Evolutionary conservation across 345 rosid genomes (phyloP).

Genomic region (Gynandropsis gynandra): DNA sequence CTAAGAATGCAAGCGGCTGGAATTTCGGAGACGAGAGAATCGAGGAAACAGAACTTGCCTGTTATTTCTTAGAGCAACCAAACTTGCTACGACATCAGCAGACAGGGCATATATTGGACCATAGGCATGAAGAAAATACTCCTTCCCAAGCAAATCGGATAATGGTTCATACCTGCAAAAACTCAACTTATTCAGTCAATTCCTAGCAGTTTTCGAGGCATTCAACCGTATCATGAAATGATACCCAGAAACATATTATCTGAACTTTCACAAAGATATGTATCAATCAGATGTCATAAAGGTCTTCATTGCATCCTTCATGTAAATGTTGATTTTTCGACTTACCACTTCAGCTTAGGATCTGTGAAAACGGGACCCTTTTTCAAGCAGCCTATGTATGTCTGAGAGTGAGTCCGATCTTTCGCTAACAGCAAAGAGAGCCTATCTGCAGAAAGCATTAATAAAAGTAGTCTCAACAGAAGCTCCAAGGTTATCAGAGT

Average conservation of each 20-base stretch:
- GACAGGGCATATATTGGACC: conserved; percentile 94
- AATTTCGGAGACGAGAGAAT: conserved; percentile 3
- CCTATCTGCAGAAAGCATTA: conserved; percentile 43
- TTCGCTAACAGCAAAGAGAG: conserved; percentile 71
- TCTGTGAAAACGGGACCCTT: conserved; percentile 86
- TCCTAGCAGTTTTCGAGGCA: conserved; percentile 1
- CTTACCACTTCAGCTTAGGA: conserved; percentile 84
- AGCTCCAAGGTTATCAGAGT: background rate
- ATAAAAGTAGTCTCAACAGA: conserved; percentile 5
- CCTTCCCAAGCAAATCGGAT: conserved; percentile 64
- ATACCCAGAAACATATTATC: too few species aligned
- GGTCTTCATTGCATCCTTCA: background rate
- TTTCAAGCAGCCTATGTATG: conserved; percentile 91
- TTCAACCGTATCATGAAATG: conserved; percentile 17
- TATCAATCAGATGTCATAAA: too few species aligned
- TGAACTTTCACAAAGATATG: too few species aligned
- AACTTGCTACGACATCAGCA: conserved; percentile 73
- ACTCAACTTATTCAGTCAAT: background rate
- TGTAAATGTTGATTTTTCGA: background rate
- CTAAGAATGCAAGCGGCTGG: background rate
- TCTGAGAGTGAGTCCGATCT: conserved; percentile 73
- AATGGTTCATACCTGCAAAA: conserved; percentile 83
- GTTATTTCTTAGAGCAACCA: conserved; percentile 67
- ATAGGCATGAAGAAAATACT: conserved; percentile 91
- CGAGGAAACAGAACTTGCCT: conserved; percentile 40